Base-by-base conservation (phyloP, 208 protist genomes). In the Crithidia mellificae region DNA sequence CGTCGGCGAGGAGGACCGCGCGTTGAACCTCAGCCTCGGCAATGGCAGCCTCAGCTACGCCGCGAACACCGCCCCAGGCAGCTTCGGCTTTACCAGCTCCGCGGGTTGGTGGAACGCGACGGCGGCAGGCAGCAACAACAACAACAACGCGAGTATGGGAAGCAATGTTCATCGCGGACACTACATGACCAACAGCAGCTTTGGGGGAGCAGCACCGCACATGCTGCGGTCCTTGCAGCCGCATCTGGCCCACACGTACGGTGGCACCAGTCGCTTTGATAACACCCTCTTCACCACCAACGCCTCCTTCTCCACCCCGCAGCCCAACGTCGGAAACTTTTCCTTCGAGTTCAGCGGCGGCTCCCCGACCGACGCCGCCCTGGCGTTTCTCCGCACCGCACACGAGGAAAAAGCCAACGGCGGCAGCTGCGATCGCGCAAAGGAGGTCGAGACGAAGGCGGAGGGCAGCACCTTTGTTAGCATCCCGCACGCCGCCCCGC, bases 361-460 rank as follows among this genome's bases (percentile, higher is more conserved):
- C 44, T 70, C 63, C 6, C 63, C 63, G 7, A 76, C 63, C 2
- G 63, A 70, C 14, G 55, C 63, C 19, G 70, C 70, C 29, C 70
- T 76, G 14, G 53, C 63, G 17, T 46, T 68, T 25, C 64, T 76
- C 54, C 56, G 63, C 44, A 24, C 19, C 19, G 63, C 54, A 36
- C 70, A 69, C 50, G 63, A 63, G n/a, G 34, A 58, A 3, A 54
- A 30, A 30, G 64, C 38, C 9, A 70, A 46, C 22, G 47, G 47
- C 4, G 22, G 30, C 15, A 46, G 15, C 25, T 49, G 38, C 38
- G 41, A 3, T 22, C 14, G 65, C 24, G 44, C 20, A 0, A 47
- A 47, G 2, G 19, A 20, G 25, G 1, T 5, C n/a, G 52, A 32
- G 27, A 29, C 19, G 14, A 54, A 52, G 27, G n/a, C 36, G 39